Evolutionary conservation across 2,329 filamentous ascomycete species (phyloP).

Genomic region (Xylariaceae sp.): DNA sequence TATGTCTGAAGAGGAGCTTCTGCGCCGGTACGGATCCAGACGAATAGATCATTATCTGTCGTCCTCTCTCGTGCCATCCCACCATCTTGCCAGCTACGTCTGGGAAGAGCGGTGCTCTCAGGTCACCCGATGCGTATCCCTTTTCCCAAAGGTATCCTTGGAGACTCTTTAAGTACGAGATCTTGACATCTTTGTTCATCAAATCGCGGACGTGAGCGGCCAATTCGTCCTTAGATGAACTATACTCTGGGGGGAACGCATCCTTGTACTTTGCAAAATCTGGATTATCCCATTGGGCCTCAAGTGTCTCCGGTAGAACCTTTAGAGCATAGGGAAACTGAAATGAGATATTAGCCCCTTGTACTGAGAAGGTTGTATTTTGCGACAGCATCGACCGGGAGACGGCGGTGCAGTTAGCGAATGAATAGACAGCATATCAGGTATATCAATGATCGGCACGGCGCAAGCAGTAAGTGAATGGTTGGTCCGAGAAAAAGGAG

Average conservation of each 20-base stretch:
- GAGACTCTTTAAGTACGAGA: conserved; percentile 77
- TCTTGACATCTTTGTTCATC: conserved; percentile 74
- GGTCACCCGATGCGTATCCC: conserved; percentile 72
- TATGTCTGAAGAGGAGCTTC: conserved; percentile 78
- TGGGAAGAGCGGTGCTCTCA: conserved; percentile 74
- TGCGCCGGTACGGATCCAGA: conserved; percentile 82
- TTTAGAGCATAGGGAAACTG: conserved; percentile 80
- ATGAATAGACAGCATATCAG: conserved; percentile 14
- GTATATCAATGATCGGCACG: conserved; percentile 17
- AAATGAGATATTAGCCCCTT: conserved; percentile 17
- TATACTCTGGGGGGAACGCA: conserved; percentile 72
- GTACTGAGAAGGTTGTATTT: not conserved
- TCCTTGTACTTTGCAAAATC: conserved; percentile 70
- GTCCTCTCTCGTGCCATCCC: conserved; percentile 61
- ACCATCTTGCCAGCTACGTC: conserved; percentile 72
- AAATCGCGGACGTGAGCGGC: conserved; percentile 73
- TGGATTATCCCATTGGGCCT: conserved; percentile 69
- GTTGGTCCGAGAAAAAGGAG: conserved; percentile 13
- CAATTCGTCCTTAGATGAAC: conserved; percentile 63
- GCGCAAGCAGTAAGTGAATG: conserved; percentile 15
- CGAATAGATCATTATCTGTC: conserved; percentile 77
- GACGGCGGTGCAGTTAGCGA: conserved; percentile 9
- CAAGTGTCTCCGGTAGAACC: conserved; percentile 67
- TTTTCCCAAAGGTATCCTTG: conserved; percentile 80
- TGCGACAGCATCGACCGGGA: conserved; percentile 10